These are phyloP conservation scores for Antrodiella citrinella DNA, from an alignment of 768 basidiomycete genomes.

Conservation along the genomic window DNA sequence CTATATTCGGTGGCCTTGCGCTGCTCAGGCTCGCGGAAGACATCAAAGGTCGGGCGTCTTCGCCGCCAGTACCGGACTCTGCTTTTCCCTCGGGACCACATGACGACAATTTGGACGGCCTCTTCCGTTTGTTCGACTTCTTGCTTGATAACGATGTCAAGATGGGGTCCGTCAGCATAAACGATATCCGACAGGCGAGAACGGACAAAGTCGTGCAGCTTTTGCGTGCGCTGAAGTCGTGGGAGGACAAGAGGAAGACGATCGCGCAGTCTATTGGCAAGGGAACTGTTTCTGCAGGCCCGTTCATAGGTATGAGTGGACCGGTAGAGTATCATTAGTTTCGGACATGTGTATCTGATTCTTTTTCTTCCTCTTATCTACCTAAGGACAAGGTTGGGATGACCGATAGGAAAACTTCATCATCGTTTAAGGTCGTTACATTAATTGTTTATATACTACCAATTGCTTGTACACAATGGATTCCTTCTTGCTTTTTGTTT, in stretches of 20 bases:
- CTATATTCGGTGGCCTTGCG: conserved; percentile 61
- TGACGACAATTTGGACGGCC: conserved; percentile 79
- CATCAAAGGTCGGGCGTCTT: conserved; percentile 55
- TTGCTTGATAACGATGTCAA: conserved; percentile 86
- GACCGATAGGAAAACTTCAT: not conserved
- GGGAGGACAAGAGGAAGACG: conserved; percentile 70
- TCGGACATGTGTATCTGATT: not conserved
- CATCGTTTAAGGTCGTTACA: not conserved
- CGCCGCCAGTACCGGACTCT: conserved; percentile 69
- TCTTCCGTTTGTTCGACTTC: conserved; percentile 89
- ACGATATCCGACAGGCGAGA: conserved; percentile 81
- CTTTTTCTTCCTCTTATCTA: not conserved
- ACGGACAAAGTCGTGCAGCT: conserved; percentile 76
- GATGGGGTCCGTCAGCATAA: conserved; percentile 89
- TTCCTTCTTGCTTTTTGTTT: not conserved
- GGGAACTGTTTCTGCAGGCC: conserved; percentile 17
- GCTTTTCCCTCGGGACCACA: conserved; percentile 61
- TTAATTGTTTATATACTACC: not conserved
- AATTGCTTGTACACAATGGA: not conserved
- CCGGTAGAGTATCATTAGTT: conserved; percentile 1
- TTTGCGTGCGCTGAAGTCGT: conserved; percentile 62
- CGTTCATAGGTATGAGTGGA: conserved; percentile 18
- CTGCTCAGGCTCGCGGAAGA: conserved; percentile 83
- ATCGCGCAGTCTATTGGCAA: conserved; percentile 45
- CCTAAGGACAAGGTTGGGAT: not conserved